A percentile compares a stretch with the other conserved stretches of the same genome.
Evolutionary conservation across 345 rosid genomes (phyloP).

Genomic region (Firmiana major): DNA sequence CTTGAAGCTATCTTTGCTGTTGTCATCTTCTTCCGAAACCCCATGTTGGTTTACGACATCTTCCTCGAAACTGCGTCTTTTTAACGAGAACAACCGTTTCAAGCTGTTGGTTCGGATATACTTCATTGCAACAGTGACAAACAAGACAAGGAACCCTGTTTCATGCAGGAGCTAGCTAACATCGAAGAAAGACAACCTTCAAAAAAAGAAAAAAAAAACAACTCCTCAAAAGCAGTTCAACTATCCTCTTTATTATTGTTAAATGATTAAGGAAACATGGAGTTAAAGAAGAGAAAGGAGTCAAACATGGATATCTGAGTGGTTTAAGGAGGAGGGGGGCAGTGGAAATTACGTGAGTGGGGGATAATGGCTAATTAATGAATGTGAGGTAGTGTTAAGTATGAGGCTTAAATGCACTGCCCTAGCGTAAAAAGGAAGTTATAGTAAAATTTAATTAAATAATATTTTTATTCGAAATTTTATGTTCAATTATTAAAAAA

Average conservation of each 20-base stretch:
- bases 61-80: constrained; percentile 56
- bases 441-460: no score
- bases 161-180: constrained; percentile 15
- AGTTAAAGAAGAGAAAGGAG: not conserved
- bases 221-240: not conserved
- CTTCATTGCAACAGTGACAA: constrained; percentile 47
- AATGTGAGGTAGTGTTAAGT: not conserved
- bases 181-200: not conserved
- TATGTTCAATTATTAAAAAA: no score
- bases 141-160: constrained; percentile 13
- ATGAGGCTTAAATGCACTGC: not conserved
- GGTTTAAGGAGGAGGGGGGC: not conserved
- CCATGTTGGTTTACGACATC: constrained; percentile 25
- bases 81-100: constrained; percentile 74
- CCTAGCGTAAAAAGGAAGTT: not conserved
- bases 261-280: constrained; percentile 1
- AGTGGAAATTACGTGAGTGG: no score
- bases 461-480: no score
- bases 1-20: constrained; percentile 20
- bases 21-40: constrained; percentile 19
- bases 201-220: not conserved
- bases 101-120: constrained; percentile 75
- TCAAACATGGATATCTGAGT: not conserved
- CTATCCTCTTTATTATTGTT: not conserved
- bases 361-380: not conserved